Percentiles rank a stretch among this genome's conserved stretches.
These are phyloP conservation scores for Barnettozyma siamensis DNA, from an alignment of 805 yeast genomes.

Conservation along the genomic window DNA sequence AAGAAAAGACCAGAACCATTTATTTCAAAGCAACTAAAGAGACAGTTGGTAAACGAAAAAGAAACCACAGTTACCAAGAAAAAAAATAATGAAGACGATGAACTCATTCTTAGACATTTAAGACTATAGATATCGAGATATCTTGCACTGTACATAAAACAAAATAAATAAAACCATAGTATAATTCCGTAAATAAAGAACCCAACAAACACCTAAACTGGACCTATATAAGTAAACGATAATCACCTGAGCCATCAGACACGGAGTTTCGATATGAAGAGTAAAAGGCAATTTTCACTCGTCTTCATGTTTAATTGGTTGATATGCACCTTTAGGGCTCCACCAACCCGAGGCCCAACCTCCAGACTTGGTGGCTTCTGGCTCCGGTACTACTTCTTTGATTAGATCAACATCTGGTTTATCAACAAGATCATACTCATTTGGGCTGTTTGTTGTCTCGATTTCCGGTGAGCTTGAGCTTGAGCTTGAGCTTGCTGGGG, in stretches of 20 bases:
- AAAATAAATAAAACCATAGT: no score
- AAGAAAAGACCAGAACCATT: slow-evolving; percentile 61
- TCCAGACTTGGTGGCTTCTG: background rate
- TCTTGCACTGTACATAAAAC: no score
- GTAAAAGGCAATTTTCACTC: no score
- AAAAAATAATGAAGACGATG: slow-evolving; percentile 16
- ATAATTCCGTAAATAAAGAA: no score
- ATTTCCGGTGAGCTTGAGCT: background rate
- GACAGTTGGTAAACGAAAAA: slow-evolving; percentile 42
- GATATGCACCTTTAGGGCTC: background rate
- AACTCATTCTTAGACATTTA: slow-evolving; percentile 20
- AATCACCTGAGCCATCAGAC: no score
- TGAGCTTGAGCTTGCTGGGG: background rate
- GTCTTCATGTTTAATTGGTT: background rate
- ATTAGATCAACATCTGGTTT: slow-evolving; percentile 20
- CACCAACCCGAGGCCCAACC: slow-evolving; percentile 1
- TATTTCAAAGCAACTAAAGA: slow-evolving; percentile 44
- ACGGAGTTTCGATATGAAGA: no score
- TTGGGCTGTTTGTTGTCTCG: background rate
- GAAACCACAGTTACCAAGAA: slow-evolving; percentile 17
- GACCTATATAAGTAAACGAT: background rate
- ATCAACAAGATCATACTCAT: slow-evolving; percentile 44
- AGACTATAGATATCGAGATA: slow-evolving; percentile 5
- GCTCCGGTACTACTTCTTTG: background rate
- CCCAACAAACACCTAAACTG: background rate